These are phyloP conservation scores for Blyttiomyces sp. DNA, from an alignment of 371 early-diverging fungal species.

Conservation along the genomic window DNA sequence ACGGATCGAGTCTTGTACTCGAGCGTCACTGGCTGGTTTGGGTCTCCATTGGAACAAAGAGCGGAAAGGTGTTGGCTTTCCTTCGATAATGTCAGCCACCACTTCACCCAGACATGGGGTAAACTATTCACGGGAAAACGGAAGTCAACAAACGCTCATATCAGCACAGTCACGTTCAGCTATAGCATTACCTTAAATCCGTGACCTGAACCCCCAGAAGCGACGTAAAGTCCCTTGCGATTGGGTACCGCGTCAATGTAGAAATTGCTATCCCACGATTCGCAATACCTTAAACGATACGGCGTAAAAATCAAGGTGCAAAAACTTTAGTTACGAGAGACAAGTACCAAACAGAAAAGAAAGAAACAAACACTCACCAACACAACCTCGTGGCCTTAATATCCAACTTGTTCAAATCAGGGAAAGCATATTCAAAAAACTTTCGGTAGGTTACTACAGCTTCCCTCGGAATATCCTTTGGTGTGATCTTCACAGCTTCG, in stretches of 20 bases:
- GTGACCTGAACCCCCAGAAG: constrained; percentile 40
- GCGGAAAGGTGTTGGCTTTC: constrained; percentile 1
- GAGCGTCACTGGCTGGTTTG: background rate
- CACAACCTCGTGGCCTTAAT: constrained; percentile 29
- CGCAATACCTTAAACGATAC: too few species aligned
- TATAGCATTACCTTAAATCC: constrained; percentile 28
- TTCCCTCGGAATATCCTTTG: constrained; percentile 5
- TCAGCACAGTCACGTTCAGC: background rate
- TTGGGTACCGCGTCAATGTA: constrained; percentile 23
- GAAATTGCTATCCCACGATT: constrained; percentile 32
- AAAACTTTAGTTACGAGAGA: too few species aligned
- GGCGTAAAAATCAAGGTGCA: background rate
- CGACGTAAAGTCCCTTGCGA: constrained; percentile 19
- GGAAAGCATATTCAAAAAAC: constrained; percentile 18
- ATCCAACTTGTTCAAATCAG: constrained; percentile 12
- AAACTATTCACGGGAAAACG: constrained; percentile 9
- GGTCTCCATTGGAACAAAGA: constrained; percentile 20
- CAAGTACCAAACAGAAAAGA: constrained; percentile 1
- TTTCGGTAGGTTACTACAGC: constrained; percentile 8
- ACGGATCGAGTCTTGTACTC: background rate
- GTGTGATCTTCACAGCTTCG: background rate
- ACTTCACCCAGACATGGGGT: constrained; percentile 30
- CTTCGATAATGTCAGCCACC: constrained; percentile 29
- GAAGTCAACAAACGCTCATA: background rate
- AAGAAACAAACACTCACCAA: too few species aligned